Percentiles rank a stretch among this genome's conserved stretches.
phyloP scores from a whole-genome alignment of 306 rosid species.

The Senna tora region DNA sequence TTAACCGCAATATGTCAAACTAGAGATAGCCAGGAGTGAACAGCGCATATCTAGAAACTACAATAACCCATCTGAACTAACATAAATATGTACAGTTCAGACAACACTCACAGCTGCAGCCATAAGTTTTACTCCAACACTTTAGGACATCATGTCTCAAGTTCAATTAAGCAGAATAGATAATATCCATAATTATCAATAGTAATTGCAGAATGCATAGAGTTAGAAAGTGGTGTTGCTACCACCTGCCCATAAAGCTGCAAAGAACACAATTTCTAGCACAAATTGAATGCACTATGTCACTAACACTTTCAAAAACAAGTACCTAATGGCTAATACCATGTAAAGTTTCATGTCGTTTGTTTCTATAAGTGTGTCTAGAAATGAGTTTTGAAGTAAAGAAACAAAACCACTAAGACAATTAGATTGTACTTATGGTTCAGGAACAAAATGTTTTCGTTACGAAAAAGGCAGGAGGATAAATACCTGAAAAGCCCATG shows the following conservation, averaged over 20 bases:
- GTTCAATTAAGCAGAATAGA: conserved; percentile 6
- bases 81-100: not conserved
- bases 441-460: not conserved
- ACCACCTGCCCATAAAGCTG: not conserved
- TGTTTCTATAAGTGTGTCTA: not conserved
- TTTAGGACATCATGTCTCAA: conserved; percentile 19
- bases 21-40: conserved; percentile 16
- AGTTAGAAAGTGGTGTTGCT: conserved; percentile 16
- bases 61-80: conserved; percentile 2
- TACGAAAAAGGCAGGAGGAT: conserved; percentile 11
- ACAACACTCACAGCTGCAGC: conserved; percentile 26
- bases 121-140: conserved; percentile 10
- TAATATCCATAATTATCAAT: conserved; percentile 21
- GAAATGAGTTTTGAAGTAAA: conserved; percentile 14
- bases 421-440: not conserved
- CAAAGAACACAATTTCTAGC: conserved; percentile 20
- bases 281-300: conserved; percentile 5
- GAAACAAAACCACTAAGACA: not conserved
- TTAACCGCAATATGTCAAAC: not conserved
- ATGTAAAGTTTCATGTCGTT: not conserved
- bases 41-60: conserved; percentile 23
- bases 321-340: conserved; percentile 5
- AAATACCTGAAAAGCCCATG: conserved; percentile 93
- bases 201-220: not conserved
- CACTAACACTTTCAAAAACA: conserved; percentile 6